These are phyloP conservation scores for Plantago elongata DNA, from an alignment of 257 asterid species.

Conservation along the genomic window DNA sequence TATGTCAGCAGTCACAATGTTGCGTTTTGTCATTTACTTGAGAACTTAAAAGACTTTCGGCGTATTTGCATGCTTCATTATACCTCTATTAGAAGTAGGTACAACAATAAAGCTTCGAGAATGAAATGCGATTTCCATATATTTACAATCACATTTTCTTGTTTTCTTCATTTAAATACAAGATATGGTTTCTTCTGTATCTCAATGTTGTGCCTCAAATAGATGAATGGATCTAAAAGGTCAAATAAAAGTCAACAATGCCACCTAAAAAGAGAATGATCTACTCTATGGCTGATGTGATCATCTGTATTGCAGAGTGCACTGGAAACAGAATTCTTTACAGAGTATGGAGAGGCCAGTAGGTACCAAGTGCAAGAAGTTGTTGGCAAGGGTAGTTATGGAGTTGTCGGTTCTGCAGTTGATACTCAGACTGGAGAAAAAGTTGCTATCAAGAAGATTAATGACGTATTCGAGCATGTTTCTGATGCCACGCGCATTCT, in stretches of 20 bases:
- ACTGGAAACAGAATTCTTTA: constrained; percentile 43
- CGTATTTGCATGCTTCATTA: no score
- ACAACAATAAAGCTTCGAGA: no score
- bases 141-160: neutral
- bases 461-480: constrained; percentile 81
- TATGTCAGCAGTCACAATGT: no score
- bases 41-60: no score
- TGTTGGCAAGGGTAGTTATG: constrained; percentile 97
- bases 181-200: no score
- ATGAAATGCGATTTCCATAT: no score
- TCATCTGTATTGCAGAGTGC: neutral
- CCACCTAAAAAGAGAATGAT: neutral
- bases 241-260: neutral
- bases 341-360: constrained; percentile 93
- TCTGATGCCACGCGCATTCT: constrained; percentile 96
- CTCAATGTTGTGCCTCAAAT: no score
- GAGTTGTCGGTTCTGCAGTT: constrained; percentile 94
- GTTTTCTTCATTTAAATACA: neutral
- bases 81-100: no score
- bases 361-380: constrained; percentile 87
- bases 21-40: no score
- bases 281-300: neutral
- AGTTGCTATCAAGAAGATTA: constrained; percentile 92
- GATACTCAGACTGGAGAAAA: constrained; percentile 96
- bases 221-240: no score